Base-by-base conservation (phyloP, 1,284 basidiomycete species). In the Moesziomyces antarcticus region DNA sequence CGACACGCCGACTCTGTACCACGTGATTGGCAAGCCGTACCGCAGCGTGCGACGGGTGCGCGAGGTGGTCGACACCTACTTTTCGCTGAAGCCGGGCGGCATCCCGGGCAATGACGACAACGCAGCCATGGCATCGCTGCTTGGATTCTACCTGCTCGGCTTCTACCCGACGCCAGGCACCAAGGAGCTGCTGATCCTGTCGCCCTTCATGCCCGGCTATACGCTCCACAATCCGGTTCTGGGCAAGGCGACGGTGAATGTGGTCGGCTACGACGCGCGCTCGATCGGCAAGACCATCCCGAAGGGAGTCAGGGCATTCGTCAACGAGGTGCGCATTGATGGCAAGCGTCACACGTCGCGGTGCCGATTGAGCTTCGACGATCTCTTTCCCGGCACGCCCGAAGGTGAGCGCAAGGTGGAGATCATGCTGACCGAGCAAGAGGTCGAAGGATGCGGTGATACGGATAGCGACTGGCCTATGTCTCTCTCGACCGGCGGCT, bases 91-190 rank as follows among this genome's bases (percentile, higher is more conserved):
- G 49, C 53, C 52, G 4, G 62, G 49, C 11, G 69, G 70, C 1
- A 48, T 79, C 9, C 79, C 79, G 6, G 79, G 88, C 16, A 89
- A 89, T 72, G 88, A 88, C 65, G 88, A 89, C 73, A 84, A 72
- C 84, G 90, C 89, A 47, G 90, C 90, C 0, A 91, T 91, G 90
- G 90, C 87, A 3, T 89, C 89, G 70, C 90, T 89, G 66, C 88
- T 87, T 3, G 85, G 87, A 1, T 91, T 88, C 85, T 88, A 88
- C 71, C 81, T 89, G 44, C 79, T 88, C 3, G 88, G 88, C 0
- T 82, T 89, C 22, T 89, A 88, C 72, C 89, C 89, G 54, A 88
- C 90, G 7, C 88, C 89, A 4, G 70, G 75, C 1, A 75, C 79
- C 1, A 74, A 64, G 35, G 79, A 81, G 56, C 50, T 77, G 45